Evolutionary conservation across 2,329 filamentous ascomycete species (phyloP).

Genomic region (Huntiella moniliformis): DNA sequence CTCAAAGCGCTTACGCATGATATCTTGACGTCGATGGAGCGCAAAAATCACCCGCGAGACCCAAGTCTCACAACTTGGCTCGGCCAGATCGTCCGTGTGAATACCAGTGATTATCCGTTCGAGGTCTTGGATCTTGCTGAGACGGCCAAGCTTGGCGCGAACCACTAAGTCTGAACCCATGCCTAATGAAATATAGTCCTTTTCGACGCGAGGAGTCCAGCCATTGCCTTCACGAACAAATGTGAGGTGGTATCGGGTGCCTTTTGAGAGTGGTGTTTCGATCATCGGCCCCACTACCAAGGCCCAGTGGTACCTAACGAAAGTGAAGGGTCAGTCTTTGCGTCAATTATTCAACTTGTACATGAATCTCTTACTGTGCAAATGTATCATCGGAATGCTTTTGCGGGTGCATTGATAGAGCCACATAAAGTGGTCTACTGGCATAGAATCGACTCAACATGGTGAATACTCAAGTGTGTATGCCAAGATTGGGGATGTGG

Average conservation of each 20-base stretch:
- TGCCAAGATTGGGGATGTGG: too few relatives aligned
- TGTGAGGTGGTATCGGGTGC: constrained; percentile 9
- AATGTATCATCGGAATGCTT: constrained; percentile 7
- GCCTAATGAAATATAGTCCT: constrained; percentile 9
- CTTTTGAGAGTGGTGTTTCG: constrained; percentile 10
- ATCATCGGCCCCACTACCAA: constrained; percentile 7
- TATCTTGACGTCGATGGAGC: constrained; percentile 2
- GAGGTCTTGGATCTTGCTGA: constrained; percentile 8
- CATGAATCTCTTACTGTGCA: constrained; percentile 3
- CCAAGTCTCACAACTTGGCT: constrained; percentile 9
- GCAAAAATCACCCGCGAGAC: constrained; percentile 8
- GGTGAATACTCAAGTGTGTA: too few relatives aligned
- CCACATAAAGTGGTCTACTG: constrained; percentile 9
- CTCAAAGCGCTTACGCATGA: constrained; percentile 2
- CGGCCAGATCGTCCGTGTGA: constrained; percentile 3
- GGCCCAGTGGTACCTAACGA: constrained; percentile 9
- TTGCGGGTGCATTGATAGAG: constrained; percentile 10
- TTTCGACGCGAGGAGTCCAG: constrained; percentile 8
- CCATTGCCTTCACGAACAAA: constrained; percentile 3
- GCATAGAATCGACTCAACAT: too few relatives aligned
- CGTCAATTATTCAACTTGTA: background rate
- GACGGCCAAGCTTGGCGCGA: constrained; percentile 7
- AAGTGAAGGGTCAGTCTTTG: background rate
- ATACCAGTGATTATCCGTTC: constrained; percentile 9
- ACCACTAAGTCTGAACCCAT: constrained; percentile 7